These are phyloP conservation scores for Mycena venus DNA, from an alignment of 768 basidiomycete species.

Conservation along the genomic window DNA sequence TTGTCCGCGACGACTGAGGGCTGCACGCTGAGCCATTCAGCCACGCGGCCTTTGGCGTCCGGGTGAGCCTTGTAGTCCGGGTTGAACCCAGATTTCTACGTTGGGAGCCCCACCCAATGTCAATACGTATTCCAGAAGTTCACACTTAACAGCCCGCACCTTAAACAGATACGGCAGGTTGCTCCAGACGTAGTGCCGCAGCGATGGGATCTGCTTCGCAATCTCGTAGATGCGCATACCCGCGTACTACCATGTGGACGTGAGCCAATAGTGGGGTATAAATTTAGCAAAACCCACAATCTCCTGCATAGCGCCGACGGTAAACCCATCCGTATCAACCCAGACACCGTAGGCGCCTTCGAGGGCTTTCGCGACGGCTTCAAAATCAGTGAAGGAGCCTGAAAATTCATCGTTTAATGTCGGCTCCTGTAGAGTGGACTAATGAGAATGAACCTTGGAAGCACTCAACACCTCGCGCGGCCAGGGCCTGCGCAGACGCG, in stretches of 20 bases:
- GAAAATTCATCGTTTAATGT: conserved; percentile 5
- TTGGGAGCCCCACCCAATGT: no score
- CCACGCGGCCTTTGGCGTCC: conserved; percentile 15
- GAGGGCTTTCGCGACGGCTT: conserved; percentile 44
- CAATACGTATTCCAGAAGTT: no score
- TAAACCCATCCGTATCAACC: conserved; percentile 56
- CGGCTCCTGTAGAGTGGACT: no score
- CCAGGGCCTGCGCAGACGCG: conserved; percentile 45
- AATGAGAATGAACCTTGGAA: conserved; percentile 46
- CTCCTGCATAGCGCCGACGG: no score
- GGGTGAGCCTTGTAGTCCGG: background rate
- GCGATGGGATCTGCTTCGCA: conserved; percentile 46
- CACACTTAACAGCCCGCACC: background rate
- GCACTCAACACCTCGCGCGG: conserved; percentile 52
- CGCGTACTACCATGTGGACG: conserved; percentile 34
- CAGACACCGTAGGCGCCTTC: conserved; percentile 56
- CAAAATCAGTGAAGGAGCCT: conserved; percentile 53
- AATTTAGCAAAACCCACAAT: conserved; percentile 12
- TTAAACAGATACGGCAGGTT: conserved; percentile 11
- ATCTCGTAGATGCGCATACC: conserved; percentile 58
- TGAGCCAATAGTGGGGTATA: conserved; percentile 7
- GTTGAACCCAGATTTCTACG: no score
- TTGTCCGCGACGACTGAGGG: background rate
- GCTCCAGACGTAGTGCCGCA: conserved; percentile 58
- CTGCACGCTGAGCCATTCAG: conserved; percentile 10